Conservation (phyloP, 441 rosid genomes). For the Gossypium laxum region DNA sequence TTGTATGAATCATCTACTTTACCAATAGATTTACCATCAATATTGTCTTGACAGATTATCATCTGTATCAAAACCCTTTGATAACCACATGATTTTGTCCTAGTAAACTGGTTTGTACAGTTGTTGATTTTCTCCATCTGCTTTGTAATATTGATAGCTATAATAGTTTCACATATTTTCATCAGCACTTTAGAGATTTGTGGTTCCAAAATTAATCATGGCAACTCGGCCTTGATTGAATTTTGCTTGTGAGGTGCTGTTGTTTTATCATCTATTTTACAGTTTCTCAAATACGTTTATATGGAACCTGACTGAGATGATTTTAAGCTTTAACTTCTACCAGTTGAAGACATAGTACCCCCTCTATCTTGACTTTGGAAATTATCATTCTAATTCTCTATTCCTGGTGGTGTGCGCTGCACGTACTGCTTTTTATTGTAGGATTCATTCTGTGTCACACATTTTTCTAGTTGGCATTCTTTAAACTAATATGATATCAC, state of each 20-base stretch:
- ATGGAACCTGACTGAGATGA: background rate
- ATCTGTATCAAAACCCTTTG: constrained; percentile 4
- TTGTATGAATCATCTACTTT: background rate
- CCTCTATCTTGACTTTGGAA: background rate
- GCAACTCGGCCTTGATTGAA: background rate
- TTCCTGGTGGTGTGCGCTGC: background rate
- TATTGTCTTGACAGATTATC: background rate
- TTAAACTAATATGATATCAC: background rate
- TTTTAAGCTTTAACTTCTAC: background rate
- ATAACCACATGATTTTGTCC: constrained; percentile 1
- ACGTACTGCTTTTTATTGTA: background rate
- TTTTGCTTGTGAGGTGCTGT: background rate
- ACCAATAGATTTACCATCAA: background rate
- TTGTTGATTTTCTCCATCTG: background rate
- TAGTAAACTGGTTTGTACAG: background rate
- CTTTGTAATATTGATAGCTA: background rate
- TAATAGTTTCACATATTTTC: background rate
- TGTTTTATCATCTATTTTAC: background rate
- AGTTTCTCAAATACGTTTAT: background rate
- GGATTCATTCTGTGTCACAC: background rate
- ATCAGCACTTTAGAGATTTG: background rate
- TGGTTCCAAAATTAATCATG: constrained; percentile 5
- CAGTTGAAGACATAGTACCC: background rate
- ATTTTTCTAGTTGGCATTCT: background rate
- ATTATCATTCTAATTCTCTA: background rate